Conservation (phyloP, 1,284 basidiomycete genomes). For the Xerocomus alliaceus region DNA sequence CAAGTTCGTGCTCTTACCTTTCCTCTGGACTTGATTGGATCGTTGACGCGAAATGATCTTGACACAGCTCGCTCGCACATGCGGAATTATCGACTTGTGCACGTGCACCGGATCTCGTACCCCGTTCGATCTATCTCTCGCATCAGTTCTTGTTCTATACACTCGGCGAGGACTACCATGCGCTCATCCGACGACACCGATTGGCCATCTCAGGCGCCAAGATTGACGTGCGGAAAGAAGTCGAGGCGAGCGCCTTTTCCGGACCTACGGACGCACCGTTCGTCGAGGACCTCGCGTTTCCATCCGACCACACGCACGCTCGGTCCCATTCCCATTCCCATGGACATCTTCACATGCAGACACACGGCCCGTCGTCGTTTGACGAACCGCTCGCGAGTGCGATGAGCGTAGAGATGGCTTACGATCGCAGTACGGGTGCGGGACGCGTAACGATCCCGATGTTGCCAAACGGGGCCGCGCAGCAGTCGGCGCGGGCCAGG, state of each 20-base stretch:
- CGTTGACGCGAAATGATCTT: conserved; percentile 3
- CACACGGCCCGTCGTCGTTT: conserved; percentile 59
- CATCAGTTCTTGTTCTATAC: conserved; percentile 83
- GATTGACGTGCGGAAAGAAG: conserved; percentile 75
- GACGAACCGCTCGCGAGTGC: conserved; percentile 81
- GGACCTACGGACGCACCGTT: conserved; percentile 53
- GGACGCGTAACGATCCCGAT: conserved; percentile 64
- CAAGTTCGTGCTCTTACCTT: conserved; percentile 25
- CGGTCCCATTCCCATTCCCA: conserved; percentile 7
- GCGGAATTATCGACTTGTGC: conserved; percentile 82
- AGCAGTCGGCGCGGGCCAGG: conserved; percentile 18
- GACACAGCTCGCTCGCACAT: conserved; percentile 67
- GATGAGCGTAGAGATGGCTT: conserved; percentile 68
- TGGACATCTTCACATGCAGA: neutral
- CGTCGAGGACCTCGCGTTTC: conserved; percentile 57
- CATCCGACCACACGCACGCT: conserved; percentile 39
- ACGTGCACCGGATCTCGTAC: conserved; percentile 62
- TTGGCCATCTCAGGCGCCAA: conserved; percentile 65
- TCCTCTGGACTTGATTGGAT: neutral
- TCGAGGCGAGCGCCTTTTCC: conserved; percentile 65
- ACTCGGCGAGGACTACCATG: conserved; percentile 80
- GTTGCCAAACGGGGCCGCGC: conserved; percentile 64
- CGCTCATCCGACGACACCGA: conserved; percentile 71
- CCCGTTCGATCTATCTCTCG: conserved; percentile 77
- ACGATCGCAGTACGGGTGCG: conserved; percentile 49